Conservation (phyloP, 441 rosid species). For the Biscutella auriculata region DNA sequence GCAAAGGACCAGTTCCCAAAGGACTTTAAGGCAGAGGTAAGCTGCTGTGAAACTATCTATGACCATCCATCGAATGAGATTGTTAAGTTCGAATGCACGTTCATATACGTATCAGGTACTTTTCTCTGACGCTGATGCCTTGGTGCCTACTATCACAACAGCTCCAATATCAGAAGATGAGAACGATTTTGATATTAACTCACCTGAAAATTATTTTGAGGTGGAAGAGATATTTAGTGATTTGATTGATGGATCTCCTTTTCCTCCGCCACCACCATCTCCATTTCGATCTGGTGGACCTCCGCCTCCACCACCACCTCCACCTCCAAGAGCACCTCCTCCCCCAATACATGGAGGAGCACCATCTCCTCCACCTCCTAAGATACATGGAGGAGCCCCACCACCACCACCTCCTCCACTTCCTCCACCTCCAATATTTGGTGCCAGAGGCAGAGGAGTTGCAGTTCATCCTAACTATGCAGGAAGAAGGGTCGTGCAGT, state of each 20-base stretch:
- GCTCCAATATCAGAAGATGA: constrained; percentile 38
- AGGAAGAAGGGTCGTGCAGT: constrained; percentile 88
- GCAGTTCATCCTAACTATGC: too few species aligned
- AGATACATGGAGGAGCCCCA: too few species aligned
- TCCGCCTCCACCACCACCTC: too few species aligned
- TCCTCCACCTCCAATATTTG: too few species aligned
- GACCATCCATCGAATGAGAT: constrained; percentile 19
- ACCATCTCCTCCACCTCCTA: too few species aligned
- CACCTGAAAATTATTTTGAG: constrained; percentile 93
- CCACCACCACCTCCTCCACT: too few species aligned
- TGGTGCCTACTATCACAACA: constrained; percentile 44
- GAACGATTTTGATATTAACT: constrained; percentile 44
- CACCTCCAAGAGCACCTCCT: too few species aligned
- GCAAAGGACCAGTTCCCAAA: constrained; percentile 55
- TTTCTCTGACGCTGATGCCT: constrained; percentile 65
- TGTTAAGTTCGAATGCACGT: constrained; percentile 57
- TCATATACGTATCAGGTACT: constrained; percentile 77
- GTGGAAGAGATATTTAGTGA: constrained; percentile 88
- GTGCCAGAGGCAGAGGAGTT: too few species aligned
- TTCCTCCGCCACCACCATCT: constrained; percentile 33
- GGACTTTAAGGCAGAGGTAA: constrained; percentile 87
- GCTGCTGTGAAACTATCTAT: constrained; percentile 21
- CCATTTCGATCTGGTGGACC: constrained; percentile 12
- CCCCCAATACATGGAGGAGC: too few species aligned
- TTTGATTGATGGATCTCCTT: constrained; percentile 39